Evolutionary conservation across 1,284 basidiomycete genomes (phyloP), one percentile per base, ranked within the genome.

Genomic region (Trametes sp.): DNA sequence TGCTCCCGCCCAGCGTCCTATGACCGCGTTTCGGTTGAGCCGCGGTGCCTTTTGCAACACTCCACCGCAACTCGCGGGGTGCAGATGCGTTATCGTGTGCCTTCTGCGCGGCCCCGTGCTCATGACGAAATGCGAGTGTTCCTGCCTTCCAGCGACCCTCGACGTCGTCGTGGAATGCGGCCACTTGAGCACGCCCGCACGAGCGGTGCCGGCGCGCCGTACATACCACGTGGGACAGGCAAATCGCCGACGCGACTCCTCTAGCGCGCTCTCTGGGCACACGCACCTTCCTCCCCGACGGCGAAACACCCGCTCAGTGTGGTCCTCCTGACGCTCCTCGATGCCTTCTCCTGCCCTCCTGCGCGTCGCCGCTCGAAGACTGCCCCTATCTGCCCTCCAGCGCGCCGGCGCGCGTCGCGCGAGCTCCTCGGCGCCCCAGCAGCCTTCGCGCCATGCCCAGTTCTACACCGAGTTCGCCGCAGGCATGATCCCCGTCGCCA

Each of bases 401-500:
- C 49, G 48, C 67, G 63, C 55, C 41, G 41, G 50, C 45, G 56
- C 42, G 54, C 66, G 62, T 23, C 66, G 38, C 26, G 50, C 54
- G 51, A 67, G 63, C 59, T 49, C 33, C 38, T 57, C 45, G 54
- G 31, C 61, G 59, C 64, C 56, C 57, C 52, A 56, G n/a, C n/a
- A n/a, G 59, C 70, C 75, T 60, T 87, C 84, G 42, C 77, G 79
- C 24, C 89, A 93, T 75, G 84, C 83, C 4, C 78, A 81, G 65
- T 87, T 87, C 80, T 93, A 93, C 74, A 77, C 84, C 42, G 82
- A 87, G 62, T 81, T 88, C 54, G 74, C 89, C 45, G 92, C 92
- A 29, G 85, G 84, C 38, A 93, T 93, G 90, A 78, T 92, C 45
- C 92, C 91, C 8, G 79, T 93, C 60, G 86, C 88, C 51, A 77